Base-by-base conservation (phyloP, 495 filamentous ascomycete species). In the Rhypophila decipiens region DNA sequence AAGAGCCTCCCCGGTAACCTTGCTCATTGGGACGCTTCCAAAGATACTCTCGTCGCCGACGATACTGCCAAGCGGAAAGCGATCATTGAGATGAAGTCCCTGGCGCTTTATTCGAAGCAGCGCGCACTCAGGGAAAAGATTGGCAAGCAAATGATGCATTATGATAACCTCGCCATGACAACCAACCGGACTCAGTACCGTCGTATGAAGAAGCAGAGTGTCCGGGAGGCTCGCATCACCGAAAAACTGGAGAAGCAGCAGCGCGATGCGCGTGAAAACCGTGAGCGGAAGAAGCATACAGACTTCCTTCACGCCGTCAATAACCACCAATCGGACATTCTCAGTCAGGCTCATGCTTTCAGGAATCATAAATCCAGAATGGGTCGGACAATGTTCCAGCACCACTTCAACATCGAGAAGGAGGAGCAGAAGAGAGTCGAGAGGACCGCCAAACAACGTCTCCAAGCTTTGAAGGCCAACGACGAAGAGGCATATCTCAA, bases 161-260 rank as follows among this genome's bases (percentile, higher is more conserved):
- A 89, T 45, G 88, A 95, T 54, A 96, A 95, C 56, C 79, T 97
- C 10, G 89, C 89, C 31, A 94, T 96, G 82, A 95, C 89, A 11
- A 87, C 89, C 0, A 98, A 97, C 56, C 82, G 93, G 13, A 78
- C 86, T 22, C 76, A 80, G 55, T 96, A 95, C 60, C 85, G 93
- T 20, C 83, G 91, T 18, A 88, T 91, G 73, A 98, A 97, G 83
- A 96, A 95, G 66, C 90, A 95, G 58, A 90, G 86, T 20, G 72
- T 96, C 42, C 83, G 90, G n/a, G 93, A 98, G 65, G 94, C 93
- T 27, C 84, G 93, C 27, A 90, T 96, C 55, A 98, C 93, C 2
- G 93, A 98, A 75, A 96, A 95, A 61, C 77, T 98, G 2, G 93
- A 98, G 77, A 97, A 97, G 71, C 89, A 97, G 63, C 94, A 97